Base-by-base conservation (phyloP, 352 stramenopile species). In the Albugo candida region DNA sequence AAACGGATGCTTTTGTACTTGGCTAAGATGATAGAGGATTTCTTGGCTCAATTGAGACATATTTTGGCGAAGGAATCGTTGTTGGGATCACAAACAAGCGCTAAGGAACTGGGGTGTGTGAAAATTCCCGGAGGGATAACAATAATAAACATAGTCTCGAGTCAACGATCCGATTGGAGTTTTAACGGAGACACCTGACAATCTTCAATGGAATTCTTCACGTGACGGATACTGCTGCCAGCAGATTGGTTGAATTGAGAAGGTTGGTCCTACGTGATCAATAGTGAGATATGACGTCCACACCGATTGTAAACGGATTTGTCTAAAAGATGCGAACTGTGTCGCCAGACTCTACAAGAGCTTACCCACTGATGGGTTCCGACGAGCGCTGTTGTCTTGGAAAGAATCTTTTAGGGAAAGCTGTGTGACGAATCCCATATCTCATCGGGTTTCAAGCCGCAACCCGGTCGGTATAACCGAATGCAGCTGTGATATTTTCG, bases 241-340 rank as follows among this genome's bases (percentile, higher is more conserved):
- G 94, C 50, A 3, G 87, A 60, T n/a, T 70, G 71, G 17, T 67
- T 68, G 54, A 97, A 97, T n/a, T 63, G 74, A 5, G 74, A 60
- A 5, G 54, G 63, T 3, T 61, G 55, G 51, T 97, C 93, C 93
- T 92, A 98, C 61, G 97, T 92, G 5, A 97, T 2, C 85, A 63
- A 45, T 97, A 98, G 53, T 96, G 93, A 8, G 83, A 92, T 39
- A 98, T 81, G 0, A 68, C 55, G 27, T 94, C 80, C 1, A 92
- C 93, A 13, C 93, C 93, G 53, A 97, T 75, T 49, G 83, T 94
- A 2, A 61, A 24, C 1, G 93, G 92, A 21, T 93, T 68, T n/a
- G 69, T 80, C 70, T 83, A 97, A 2, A 84, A 60, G n/a, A 95
- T 58, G 5, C 67, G 68, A 18, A 97, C 59, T 47, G 79, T 81